Percentiles rank a stretch among this genome's conserved stretches.
phyloP scores from a whole-genome alignment of 2,329 filamentous ascomycete genomes.

The Penicillium capsulatum region DNA sequence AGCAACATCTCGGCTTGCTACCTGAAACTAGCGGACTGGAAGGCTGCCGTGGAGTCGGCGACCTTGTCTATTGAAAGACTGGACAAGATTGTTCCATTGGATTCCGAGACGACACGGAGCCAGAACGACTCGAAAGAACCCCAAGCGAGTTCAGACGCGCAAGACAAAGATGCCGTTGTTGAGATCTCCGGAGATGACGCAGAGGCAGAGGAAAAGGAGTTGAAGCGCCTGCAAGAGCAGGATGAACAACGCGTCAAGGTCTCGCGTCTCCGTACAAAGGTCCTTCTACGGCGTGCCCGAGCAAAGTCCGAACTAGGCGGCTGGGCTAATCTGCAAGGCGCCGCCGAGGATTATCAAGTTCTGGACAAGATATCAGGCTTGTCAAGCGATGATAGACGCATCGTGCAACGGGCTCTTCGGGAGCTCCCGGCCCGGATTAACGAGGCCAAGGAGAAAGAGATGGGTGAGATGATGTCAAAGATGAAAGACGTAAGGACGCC shows the following conservation, averaged over 20 bases:
- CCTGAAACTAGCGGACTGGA: slow-evolving; percentile 80
- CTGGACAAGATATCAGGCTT: slow-evolving; percentile 61
- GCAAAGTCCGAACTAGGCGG: slow-evolving; percentile 67
- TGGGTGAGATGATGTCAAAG: slow-evolving; percentile 97
- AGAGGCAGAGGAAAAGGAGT: slow-evolving; percentile 39
- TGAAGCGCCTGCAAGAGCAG: slow-evolving; percentile 42
- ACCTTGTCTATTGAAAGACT: slow-evolving; percentile 68
- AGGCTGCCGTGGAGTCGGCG: slow-evolving; percentile 70
- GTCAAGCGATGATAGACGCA: slow-evolving; percentile 60
- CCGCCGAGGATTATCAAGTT: slow-evolving; percentile 73
- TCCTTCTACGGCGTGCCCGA: slow-evolving; percentile 72
- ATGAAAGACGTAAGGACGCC: slow-evolving; percentile 66
- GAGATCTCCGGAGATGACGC: slow-evolving; percentile 48
- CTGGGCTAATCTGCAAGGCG: slow-evolving; percentile 75
- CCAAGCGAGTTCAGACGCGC: slow-evolving; percentile 8
- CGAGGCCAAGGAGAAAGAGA: slow-evolving; percentile 77
- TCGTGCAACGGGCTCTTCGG: slow-evolving; percentile 63
- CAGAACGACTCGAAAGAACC: slow-evolving; percentile 15
- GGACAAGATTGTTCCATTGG: slow-evolving; percentile 54
- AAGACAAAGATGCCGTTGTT: slow-evolving; percentile 38
- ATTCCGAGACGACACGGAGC: slow-evolving; percentile 29
- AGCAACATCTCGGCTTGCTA: slow-evolving; percentile 89
- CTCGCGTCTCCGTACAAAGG: slow-evolving; percentile 73
- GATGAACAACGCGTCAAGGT: slow-evolving; percentile 59
- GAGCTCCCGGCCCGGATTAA: slow-evolving; percentile 66